Base-by-base conservation (phyloP, 2,329 filamentous ascomycete species). In the Coniochaeta sp. region DNA sequence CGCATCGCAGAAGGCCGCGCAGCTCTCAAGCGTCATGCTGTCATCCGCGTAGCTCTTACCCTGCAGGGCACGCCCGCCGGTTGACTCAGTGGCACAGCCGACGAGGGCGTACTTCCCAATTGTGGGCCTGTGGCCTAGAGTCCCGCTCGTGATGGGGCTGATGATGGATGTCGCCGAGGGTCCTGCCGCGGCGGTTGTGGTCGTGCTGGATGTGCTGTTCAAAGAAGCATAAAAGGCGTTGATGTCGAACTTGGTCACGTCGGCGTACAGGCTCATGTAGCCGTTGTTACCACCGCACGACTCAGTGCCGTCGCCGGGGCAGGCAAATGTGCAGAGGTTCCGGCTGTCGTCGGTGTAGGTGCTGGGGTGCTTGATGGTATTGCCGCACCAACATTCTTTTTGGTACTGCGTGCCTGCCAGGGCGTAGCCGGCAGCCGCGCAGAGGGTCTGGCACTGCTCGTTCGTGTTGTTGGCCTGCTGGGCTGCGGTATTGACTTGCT, bases 401-500 rank as follows among this genome's bases (percentile, higher is more conserved):
- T 60, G 58, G 51, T 67, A 67, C 35, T 69, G 62, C 5, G 65
- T 65, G 5, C 63, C 67, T n/a, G 65, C 65, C 48, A 68, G 64
- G 2, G 57, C 61, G 50, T 60, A 66, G 8, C 65, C 66, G 7
- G 56, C 57, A 26, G 49, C 55, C 16, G 62, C 55, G 33, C 64
- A 67, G 6, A 60, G 58, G 0, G 55, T 57, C 42, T 66, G 65
- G 32, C 67, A 69, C 35, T 67, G 58, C 6, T 65, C 69, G 50
- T 67, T 65, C 3, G 67, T 63, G 51, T 66, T 64, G n/a, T 57
- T 62, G 12, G 31, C 31, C 28, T 60, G 53, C 38, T 56, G 55
- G 4, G 50, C 53, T 3, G 55, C 57, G 12, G 52, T 59, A 52
- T 63, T 65, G 22, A 63, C 61, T 20, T 62, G 58, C 7, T 55